Conservation (phyloP, 1,284 basidiomycete species). For the Albatrellus sp. region DNA sequence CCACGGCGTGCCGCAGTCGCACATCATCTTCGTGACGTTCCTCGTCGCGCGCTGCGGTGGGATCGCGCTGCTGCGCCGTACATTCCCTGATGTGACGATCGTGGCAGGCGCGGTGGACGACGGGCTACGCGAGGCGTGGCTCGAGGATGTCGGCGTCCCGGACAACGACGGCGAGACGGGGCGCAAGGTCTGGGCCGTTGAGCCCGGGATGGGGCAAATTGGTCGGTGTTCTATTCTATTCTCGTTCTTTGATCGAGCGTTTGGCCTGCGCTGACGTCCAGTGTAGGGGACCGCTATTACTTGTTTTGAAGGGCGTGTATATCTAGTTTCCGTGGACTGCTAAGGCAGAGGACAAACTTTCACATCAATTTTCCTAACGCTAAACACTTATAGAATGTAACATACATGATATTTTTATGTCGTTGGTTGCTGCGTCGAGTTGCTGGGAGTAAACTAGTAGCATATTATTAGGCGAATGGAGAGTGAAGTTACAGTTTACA, state of each 20-base stretch:
- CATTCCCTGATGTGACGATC: conserved; percentile 75
- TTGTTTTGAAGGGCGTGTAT: conserved; percentile 15
- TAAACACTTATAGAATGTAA: too few relatives aligned
- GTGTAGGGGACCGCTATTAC: conserved; percentile 40
- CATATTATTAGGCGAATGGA: too few relatives aligned
- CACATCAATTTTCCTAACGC: not conserved
- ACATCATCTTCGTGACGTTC: conserved; percentile 82
- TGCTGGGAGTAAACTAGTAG: too few relatives aligned
- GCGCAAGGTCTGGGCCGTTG: conserved; percentile 61
- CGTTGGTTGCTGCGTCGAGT: too few relatives aligned
- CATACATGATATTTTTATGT: too few relatives aligned
- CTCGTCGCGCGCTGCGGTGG: conserved; percentile 79
- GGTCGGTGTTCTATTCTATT: conserved; percentile 28
- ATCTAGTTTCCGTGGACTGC: not conserved
- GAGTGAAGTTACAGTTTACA: too few relatives aligned
- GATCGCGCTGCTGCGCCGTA: conserved; percentile 61
- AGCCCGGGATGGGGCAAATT: conserved; percentile 76
- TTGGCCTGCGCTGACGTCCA: conserved; percentile 27
- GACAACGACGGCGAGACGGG: conserved; percentile 25
- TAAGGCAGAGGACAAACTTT: not conserved
- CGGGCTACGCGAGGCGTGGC: conserved; percentile 58
- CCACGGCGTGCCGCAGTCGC: conserved; percentile 80
- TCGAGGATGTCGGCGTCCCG: conserved; percentile 31
- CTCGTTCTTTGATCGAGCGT: not conserved
- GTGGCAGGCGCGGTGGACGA: conserved; percentile 78